Conservation (phyloP, 202 grass and related monocot genomes). For the Digitaria exilis region DNA sequence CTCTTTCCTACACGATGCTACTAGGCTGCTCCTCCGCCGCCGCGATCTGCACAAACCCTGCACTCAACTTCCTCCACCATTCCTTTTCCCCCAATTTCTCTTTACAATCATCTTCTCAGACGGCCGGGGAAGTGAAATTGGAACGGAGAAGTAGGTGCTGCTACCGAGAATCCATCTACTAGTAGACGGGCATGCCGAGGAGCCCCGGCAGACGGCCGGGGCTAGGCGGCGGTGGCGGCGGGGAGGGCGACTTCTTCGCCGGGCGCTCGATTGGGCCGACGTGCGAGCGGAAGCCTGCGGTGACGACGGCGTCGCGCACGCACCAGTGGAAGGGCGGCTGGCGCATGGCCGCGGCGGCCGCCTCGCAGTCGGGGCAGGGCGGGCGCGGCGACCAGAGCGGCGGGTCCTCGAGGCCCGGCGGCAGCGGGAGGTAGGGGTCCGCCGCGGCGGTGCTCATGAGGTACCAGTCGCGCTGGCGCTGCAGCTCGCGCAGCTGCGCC, state of each 20-base stretch:
- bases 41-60: not conserved
- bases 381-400: slow-evolving; percentile 26
- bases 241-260: slow-evolving; percentile 33
- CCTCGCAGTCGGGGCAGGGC: slow-evolving; percentile 71
- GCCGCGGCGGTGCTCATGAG: slow-evolving; percentile 37
- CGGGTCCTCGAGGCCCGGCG: slow-evolving; percentile 35
- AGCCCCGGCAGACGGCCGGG: not conserved
- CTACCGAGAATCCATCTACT: too few species aligned
- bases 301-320: slow-evolving; percentile 63
- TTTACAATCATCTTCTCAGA: too few species aligned
- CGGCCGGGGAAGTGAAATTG: too few species aligned
- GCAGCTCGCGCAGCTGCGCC: slow-evolving; percentile 53
- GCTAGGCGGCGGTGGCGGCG: not conserved
- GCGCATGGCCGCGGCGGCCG: slow-evolving; percentile 39
- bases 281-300: slow-evolving; percentile 60
- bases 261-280: slow-evolving; percentile 81
- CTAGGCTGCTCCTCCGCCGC: not conserved
- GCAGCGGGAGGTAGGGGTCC: slow-evolving; percentile 26
- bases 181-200: slow-evolving; percentile 44
- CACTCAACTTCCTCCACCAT: slow-evolving; percentile 15
- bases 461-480: slow-evolving; percentile 57
- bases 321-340: slow-evolving; percentile 81
- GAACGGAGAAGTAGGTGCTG: too few species aligned
- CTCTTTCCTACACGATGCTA: not conserved
- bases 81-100: not conserved